Conservation (phyloP, 768 basidiomycete species). For the Termitomyces sp. region DNA sequence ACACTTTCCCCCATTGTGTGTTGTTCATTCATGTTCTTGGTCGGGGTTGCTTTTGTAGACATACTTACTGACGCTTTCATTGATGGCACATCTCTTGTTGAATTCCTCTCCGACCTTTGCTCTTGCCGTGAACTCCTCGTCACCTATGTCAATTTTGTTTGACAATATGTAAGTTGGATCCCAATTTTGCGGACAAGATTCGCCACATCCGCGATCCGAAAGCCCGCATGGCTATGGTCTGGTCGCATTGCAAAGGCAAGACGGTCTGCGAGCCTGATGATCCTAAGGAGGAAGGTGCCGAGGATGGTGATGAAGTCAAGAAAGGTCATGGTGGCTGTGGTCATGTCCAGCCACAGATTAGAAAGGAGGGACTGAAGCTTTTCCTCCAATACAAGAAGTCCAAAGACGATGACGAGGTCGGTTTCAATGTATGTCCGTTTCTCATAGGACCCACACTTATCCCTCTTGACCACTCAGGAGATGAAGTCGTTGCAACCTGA, state of each 20-base stretch:
- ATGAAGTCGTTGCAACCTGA: conserved; percentile 78
- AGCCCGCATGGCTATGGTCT: conserved; percentile 81
- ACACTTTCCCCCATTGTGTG: conserved; percentile 59
- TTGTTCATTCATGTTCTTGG: conserved; percentile 25
- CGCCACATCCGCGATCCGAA: conserved; percentile 85
- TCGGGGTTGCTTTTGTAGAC: conserved; percentile 31
- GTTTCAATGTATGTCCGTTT: conserved; percentile 24
- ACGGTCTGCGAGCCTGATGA: conserved; percentile 88
- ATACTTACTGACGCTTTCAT: conserved; percentile 64
- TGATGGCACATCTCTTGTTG: conserved; percentile 50
- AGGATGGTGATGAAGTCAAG: conserved; percentile 68
- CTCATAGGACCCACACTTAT: conserved; percentile 1
- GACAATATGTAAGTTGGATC: conserved; percentile 65
- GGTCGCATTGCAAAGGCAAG: conserved; percentile 85
- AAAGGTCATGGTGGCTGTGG: conserved; percentile 98
- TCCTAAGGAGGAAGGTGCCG: conserved; percentile 80
- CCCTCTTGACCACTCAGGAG: conserved; percentile 45
- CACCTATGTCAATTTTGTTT: conserved; percentile 21
- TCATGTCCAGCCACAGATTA: conserved; percentile 80
- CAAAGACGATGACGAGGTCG: conserved; percentile 93
- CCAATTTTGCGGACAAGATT: conserved; percentile 82
- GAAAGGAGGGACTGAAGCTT: conserved; percentile 94
- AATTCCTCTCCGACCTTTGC: conserved; percentile 11
- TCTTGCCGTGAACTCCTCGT: conserved; percentile 21
- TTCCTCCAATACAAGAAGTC: conserved; percentile 92